phyloP scores from a whole-genome alignment of 352 stramenopile genomes.

The Saprolegnia diclina region DNA sequence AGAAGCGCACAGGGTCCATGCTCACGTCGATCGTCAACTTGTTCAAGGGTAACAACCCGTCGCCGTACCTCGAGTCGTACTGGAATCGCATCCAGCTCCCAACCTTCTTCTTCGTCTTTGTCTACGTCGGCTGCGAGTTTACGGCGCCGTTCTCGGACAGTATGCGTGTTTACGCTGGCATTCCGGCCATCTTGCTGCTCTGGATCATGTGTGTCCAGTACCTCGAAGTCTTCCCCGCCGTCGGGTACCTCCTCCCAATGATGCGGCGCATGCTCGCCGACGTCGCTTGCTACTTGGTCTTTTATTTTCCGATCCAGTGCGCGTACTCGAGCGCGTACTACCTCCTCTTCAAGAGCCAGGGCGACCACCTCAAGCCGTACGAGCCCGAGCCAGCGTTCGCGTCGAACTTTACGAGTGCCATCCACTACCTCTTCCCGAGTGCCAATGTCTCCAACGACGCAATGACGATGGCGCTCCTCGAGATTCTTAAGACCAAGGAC shows the following conservation, averaged over 20 bases:
- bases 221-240: not conserved
- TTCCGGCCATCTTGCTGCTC: not conserved
- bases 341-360: not conserved
- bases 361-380: not conserved
- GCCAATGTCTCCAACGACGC: no score
- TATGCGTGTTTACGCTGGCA: not conserved
- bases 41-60: no score
- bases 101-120: not conserved
- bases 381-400: no score
- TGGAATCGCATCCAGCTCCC: no score
- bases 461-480: no score
- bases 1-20: no score
- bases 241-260: not conserved
- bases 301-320: not conserved
- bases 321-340: not conserved
- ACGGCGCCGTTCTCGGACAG: not conserved
- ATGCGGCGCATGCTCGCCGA: not conserved
- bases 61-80: no score
- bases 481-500: no score
- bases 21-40: no score
- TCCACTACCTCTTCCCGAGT: no score
- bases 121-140: not conserved
- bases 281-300: not conserved
- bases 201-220: not conserved
- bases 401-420: no score